Percentiles rank a stretch among this genome's conserved stretches.
phyloP scores from a whole-genome alignment of 2,329 filamentous ascomycete genomes.

The Mycocentrospora acerina region DNA sequence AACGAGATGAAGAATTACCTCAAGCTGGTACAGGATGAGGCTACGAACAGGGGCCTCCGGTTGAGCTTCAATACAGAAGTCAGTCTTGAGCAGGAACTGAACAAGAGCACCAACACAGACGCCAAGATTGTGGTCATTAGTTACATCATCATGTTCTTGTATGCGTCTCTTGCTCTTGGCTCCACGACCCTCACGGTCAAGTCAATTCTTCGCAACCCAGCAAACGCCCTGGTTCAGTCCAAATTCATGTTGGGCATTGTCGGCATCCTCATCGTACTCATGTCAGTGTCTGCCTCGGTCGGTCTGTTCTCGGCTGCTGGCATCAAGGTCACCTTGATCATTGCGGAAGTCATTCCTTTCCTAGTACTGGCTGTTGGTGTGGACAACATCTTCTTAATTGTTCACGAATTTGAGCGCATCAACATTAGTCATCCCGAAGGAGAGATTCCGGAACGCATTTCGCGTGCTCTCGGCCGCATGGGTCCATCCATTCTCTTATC shows the following conservation, averaged over 20 bases:
- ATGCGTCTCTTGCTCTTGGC: conserved; percentile 88
- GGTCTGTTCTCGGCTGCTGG: conserved; percentile 90
- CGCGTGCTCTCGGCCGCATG: conserved; percentile 89
- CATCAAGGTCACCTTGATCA: conserved; percentile 94
- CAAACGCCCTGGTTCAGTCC: conserved; percentile 85
- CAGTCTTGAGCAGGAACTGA: conserved; percentile 91
- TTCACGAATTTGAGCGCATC: conserved; percentile 95
- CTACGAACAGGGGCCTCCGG: conserved; percentile 72
- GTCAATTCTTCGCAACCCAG: conserved; percentile 78
- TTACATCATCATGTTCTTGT: conserved; percentile 98
- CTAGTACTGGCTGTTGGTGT: conserved; percentile 95
- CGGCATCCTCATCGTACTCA: conserved; percentile 91
- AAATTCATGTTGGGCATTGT: conserved; percentile 96
- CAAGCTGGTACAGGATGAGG: conserved; percentile 78
- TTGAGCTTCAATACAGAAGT: conserved; percentile 95
- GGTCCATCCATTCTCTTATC: conserved; percentile 95
- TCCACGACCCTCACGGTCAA: conserved; percentile 79
- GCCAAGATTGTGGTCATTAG: conserved; percentile 95
- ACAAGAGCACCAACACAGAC: conserved; percentile 97
- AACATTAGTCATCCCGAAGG: conserved; percentile 91
- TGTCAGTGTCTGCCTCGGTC: conserved; percentile 95
- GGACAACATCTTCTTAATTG: conserved; percentile 98
- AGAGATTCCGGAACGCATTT: conserved; percentile 80
- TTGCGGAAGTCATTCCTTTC: conserved; percentile 97
- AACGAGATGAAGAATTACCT: conserved; percentile 72